Evolutionary conservation across 1,284 basidiomycete genomes (phyloP).

Genomic region (Ceratobasidium sp.): DNA sequence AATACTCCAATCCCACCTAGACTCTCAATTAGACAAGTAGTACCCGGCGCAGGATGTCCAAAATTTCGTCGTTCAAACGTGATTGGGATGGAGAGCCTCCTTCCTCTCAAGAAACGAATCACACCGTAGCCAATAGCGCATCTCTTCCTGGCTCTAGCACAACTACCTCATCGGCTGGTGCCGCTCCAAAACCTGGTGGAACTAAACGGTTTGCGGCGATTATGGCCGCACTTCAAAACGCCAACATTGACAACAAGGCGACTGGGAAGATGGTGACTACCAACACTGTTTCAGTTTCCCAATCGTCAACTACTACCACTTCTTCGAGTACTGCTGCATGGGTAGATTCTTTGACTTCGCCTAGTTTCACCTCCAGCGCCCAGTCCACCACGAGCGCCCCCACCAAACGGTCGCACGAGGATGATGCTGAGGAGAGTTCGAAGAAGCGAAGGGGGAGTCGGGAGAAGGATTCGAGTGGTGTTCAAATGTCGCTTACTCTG

Average conservation of each 20-base stretch:
- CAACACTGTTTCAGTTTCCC: not conserved
- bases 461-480: slow-evolving; percentile 6
- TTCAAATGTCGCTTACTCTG: slow-evolving; percentile 34
- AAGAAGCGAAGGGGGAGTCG: slow-evolving; percentile 29
- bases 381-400: not conserved
- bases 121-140: not conserved
- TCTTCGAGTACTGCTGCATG: slow-evolving; percentile 1
- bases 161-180: not conserved
- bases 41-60: slow-evolving; percentile 14
- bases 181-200: slow-evolving; percentile 10
- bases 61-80: slow-evolving; percentile 43
- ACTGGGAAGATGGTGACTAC: slow-evolving; percentile 23
- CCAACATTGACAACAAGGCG: slow-evolving; percentile 32
- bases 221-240: slow-evolving; percentile 34
- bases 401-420: slow-evolving; percentile 26
- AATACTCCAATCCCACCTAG: not conserved
- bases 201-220: slow-evolving; percentile 30
- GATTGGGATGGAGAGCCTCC: slow-evolving; percentile 37
- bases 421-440: slow-evolving; percentile 18
- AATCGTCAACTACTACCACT: not conserved
- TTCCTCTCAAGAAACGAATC: slow-evolving; percentile 8
- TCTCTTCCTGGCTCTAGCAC: not conserved
- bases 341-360: slow-evolving; percentile 23
- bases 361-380: slow-evolving; percentile 19
- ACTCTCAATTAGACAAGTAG: not conserved